These are phyloP conservation scores for Boletus edulis DNA, from an alignment of 768 basidiomycete genomes.

Conservation along the genomic window DNA sequence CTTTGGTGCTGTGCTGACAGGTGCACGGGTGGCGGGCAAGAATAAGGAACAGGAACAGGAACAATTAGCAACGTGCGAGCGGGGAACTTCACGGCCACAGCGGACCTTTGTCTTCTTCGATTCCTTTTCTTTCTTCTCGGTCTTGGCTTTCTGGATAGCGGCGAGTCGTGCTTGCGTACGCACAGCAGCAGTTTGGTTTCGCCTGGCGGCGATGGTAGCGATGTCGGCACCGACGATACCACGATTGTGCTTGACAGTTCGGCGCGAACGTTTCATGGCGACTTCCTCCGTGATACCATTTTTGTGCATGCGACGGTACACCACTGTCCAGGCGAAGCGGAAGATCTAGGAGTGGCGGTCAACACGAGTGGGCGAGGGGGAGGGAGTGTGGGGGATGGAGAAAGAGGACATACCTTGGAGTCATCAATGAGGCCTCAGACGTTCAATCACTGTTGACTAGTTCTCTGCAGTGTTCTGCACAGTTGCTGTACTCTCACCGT, in stretches of 20 bases:
- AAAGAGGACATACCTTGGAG: conserved; percentile 68
- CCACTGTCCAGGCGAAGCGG: conserved; percentile 97
- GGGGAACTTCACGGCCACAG: neutral
- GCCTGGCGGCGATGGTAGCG: conserved; percentile 83
- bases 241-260: conserved; percentile 96
- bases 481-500: too few species aligned
- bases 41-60: neutral
- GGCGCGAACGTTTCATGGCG: conserved; percentile 96
- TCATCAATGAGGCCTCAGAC: conserved; percentile 97
- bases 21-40: conserved; percentile 53
- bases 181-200: conserved; percentile 87
- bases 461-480: conserved; percentile 74
- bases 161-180: conserved; percentile 77
- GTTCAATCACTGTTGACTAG: too few species aligned
- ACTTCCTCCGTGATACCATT: conserved; percentile 99
- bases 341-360: conserved; percentile 59
- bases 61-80: conserved; percentile 3
- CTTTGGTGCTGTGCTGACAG: conserved; percentile 65
- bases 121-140: conserved; percentile 97
- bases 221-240: conserved; percentile 98
- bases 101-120: conserved; percentile 80
- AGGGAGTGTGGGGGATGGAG: neutral
- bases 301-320: conserved; percentile 98
- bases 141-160: conserved; percentile 92
- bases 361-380: too few species aligned